phyloP scores from a whole-genome alignment of 1,284 basidiomycete species.

The Boletellus deceptivus region DNA sequence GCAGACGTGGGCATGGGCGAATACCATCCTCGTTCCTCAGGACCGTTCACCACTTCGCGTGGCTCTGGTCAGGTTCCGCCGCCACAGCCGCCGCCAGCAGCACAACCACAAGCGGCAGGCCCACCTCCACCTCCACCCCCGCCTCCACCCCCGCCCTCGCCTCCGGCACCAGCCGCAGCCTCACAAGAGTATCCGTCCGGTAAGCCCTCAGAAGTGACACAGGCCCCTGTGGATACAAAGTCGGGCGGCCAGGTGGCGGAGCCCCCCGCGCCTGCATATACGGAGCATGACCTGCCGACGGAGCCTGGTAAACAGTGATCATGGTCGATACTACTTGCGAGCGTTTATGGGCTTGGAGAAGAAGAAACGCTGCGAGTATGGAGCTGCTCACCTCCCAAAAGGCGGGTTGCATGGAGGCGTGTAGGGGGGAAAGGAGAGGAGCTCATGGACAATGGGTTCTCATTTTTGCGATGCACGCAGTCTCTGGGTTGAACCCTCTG shows the following conservation, averaged over 20 bases:
- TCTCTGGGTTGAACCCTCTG: too few relatives aligned
- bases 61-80: neutral
- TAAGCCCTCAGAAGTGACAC: neutral
- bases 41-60: neutral
- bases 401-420: too few relatives aligned
- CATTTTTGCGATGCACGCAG: neutral
- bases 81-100: neutral
- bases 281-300: neutral
- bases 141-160: neutral
- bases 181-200: neutral
- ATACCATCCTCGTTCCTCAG: constrained; percentile 8
- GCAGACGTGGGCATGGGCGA: constrained; percentile 23
- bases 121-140: too few relatives aligned
- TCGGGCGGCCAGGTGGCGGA: neutral
- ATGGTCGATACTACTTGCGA: neutral
- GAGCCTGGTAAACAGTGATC: neutral
- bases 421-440: neutral
- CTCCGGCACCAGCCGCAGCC: too few relatives aligned
- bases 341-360: too few relatives aligned
- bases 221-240: constrained; percentile 16
- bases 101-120: too few relatives aligned
- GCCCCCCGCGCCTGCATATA: neutral
- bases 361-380: too few relatives aligned
- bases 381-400: too few relatives aligned
- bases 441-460: neutral